Base-by-base conservation (phyloP, 2,329 filamentous ascomycete species). In the Ascochyta viciae-villosae region DNA sequence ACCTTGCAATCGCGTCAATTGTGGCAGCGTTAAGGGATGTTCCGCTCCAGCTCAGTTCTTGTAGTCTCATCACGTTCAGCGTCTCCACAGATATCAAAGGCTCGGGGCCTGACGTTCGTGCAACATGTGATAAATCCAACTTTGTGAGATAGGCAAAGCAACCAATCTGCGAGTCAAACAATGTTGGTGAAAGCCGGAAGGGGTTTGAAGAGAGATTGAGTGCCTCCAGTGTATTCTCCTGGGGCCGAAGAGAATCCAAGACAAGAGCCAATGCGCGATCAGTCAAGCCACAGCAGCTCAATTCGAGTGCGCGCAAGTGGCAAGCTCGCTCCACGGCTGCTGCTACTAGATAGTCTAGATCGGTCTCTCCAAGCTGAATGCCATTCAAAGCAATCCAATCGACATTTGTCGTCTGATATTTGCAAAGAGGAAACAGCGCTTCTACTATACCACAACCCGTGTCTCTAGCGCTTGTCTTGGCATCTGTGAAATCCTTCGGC, bases 351-450 rank as follows among this genome's bases (percentile, higher is more conserved):
- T 84, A 84, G 59, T 90, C 88, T 49, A 90, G 76, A 73, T 91
- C 89, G 0, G 86, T 85, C 50, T 91, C 88, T 37, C 86, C 87
- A n/a, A 91, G 81, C 57, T 85, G 82, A 58, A 90, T 88, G 12
- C 87, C 87, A 57, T 86, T 90, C 55, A 91, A 74, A 22, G 85
- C 81, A 49, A 91, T 83, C 88, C 88, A 91, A 68, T 89, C 86
- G 16, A 90, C 85, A 64, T 87, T 88, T 0, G 88, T 90, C 23
- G 87, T 80, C 63, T 88, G 84, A 58, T 85, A 83, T 60, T 85
- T 85, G 73, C 87, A 89, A 6, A 90, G 77, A 1, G 88, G 87
- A 63, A 89, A 87, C 5, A 91, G 78, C 2, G 87, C 88, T 69
- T 89, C 87, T 16, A 88, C 85, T 44, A 91, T 87, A 37, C 87